phyloP scores from a whole-genome alignment of 352 stramenopile species.

The Phytopythium helicoides region DNA sequence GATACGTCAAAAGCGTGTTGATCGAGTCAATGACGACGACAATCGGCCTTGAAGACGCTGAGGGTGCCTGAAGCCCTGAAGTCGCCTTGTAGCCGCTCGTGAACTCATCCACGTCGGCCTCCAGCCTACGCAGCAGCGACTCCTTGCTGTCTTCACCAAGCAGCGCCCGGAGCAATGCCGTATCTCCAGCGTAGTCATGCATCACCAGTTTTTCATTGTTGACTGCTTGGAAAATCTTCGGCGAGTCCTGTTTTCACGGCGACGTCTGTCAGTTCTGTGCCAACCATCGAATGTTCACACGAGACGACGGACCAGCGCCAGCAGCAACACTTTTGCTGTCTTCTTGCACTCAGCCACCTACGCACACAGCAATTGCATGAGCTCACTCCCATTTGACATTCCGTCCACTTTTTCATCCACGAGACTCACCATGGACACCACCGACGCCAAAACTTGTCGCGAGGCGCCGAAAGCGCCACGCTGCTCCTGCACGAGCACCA shows the following conservation, averaged over 20 bases:
- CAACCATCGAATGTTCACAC: too few relatives aligned
- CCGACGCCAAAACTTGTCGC: conserved; percentile 47
- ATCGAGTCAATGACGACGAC: conserved; percentile 68
- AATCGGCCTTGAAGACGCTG: conserved; percentile 24
- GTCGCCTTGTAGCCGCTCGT: conserved; percentile 7
- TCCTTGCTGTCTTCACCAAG: background rate
- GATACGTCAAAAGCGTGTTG: conserved; percentile 54
- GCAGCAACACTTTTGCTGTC: conserved; percentile 30
- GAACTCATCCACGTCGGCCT: conserved; percentile 22
- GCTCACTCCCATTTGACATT: too few relatives aligned
- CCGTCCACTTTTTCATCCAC: too few relatives aligned
- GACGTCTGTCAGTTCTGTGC: too few relatives aligned
- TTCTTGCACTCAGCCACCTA: conserved; percentile 15
- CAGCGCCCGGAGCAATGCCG: conserved; percentile 16
- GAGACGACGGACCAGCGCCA: conserved; percentile 27
- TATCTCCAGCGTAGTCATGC: conserved; percentile 42
- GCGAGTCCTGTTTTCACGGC: conserved; percentile 20
- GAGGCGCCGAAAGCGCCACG: conserved; percentile 43
- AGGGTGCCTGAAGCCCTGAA: background rate
- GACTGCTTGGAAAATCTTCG: background rate
- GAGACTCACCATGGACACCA: conserved; percentile 37
- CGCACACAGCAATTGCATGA: conserved; percentile 6
- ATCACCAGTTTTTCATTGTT: conserved; percentile 34
- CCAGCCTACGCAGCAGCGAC: conserved; percentile 25
- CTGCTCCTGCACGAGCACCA: conserved; percentile 69